A percentile compares a stretch with the other conserved stretches of the same genome.
phyloP scores from a whole-genome alignment of 257 asterid species.

The Salvia hispanica region DNA sequence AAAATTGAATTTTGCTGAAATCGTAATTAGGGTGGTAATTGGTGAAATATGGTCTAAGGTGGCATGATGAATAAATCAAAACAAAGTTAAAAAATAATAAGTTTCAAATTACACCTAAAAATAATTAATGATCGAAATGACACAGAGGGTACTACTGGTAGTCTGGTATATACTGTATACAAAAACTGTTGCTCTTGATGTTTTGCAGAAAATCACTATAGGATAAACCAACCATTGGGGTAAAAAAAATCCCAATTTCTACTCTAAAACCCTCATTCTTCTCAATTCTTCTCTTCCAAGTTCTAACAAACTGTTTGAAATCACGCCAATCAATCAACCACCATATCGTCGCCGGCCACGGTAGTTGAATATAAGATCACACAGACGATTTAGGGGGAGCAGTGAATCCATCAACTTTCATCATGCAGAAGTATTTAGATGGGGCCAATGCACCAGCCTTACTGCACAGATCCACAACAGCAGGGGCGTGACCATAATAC shows the following conservation, averaged over 20 bases:
- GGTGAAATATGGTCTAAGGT: too few relatives aligned
- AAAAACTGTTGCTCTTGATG: too few relatives aligned
- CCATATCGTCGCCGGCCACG: background rate
- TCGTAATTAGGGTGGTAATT: too few relatives aligned
- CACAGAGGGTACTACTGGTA: too few relatives aligned
- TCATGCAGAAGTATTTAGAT: constrained; percentile 63
- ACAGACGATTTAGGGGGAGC: constrained; percentile 15
- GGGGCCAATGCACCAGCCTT: constrained; percentile 82
- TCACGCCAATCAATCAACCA: background rate
- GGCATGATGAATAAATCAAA: too few relatives aligned
- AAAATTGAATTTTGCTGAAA: too few relatives aligned
- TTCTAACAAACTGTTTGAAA: background rate
- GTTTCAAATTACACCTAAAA: too few relatives aligned
- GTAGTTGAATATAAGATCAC: background rate
- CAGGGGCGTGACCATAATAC: constrained; percentile 87
- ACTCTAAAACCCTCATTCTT: constrained; percentile 16
- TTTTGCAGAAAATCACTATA: too few relatives aligned
- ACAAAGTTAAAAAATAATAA: too few relatives aligned
- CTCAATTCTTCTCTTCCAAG: background rate
- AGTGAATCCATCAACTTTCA: constrained; percentile 74
- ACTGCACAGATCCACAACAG: constrained; percentile 80
- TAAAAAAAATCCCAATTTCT: background rate
- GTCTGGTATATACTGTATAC: too few relatives aligned
- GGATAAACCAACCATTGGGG: background rate
- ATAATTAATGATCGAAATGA: too few relatives aligned